Percentiles rank a stretch among this genome's conserved stretches.
Conservation (phyloP, 208 protist genomes). For the Trypanosoma melophagium region DNA sequence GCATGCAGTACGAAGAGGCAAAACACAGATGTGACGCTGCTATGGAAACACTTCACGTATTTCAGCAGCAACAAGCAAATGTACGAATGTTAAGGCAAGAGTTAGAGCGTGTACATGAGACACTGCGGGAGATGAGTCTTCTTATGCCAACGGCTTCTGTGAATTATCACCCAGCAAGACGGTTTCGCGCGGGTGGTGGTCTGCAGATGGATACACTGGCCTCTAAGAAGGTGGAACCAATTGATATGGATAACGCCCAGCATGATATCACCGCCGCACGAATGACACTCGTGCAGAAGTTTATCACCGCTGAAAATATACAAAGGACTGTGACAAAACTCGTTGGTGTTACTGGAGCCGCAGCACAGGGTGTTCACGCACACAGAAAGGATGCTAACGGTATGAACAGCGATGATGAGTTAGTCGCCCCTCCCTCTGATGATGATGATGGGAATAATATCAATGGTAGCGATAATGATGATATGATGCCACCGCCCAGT, state of each 20-base stretch:
- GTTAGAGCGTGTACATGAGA: slow-evolving; percentile 29
- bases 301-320: slow-evolving; percentile 25
- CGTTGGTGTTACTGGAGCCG: neutral
- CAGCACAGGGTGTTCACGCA: neutral
- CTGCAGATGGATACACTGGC: slow-evolving; percentile 13
- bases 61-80: slow-evolving; percentile 36
- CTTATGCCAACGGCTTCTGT: slow-evolving; percentile 13
- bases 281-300: slow-evolving; percentile 22
- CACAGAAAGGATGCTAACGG: slow-evolving; percentile 5
- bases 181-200: slow-evolving; percentile 29
- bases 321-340: slow-evolving; percentile 13
- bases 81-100: slow-evolving; percentile 33
- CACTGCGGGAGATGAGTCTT: slow-evolving; percentile 17
- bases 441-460: no score
- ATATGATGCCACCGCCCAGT: slow-evolving; percentile 16
- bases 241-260: slow-evolving; percentile 15
- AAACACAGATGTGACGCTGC: slow-evolving; percentile 24
- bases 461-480: slow-evolving; percentile 15
- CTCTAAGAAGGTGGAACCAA: slow-evolving; percentile 10
- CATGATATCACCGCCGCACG: slow-evolving; percentile 5
- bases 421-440: slow-evolving; percentile 15
- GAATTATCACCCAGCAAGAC: slow-evolving; percentile 28
- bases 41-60: slow-evolving; percentile 30
- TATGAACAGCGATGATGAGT: slow-evolving; percentile 10
- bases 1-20: slow-evolving; percentile 29